Evolutionary conservation across 2,329 filamentous ascomycete genomes (phyloP), one percentile per base, ranked within the genome.

Genomic region (Zymoseptoria pseudotritici): DNA sequence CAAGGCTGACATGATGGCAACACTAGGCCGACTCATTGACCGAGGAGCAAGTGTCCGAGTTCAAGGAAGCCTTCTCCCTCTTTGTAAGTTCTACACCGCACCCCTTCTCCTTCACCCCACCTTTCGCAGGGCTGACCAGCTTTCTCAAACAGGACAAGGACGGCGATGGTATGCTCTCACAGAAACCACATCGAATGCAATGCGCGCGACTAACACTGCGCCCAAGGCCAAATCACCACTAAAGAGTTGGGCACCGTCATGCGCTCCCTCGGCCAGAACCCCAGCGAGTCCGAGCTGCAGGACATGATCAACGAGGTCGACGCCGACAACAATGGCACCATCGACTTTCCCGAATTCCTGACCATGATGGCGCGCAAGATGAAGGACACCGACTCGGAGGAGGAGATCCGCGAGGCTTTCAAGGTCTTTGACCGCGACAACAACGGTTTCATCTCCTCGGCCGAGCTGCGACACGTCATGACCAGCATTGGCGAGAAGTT

Each of bases 11-110:
- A 46, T 51, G 7, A 20, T 50, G 21, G 24, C 26, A 36, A 46
- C 17, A 1, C 51, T 77, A 97, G 93, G 93, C 93, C 78, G 94
- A 99, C 78, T 93, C 93, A 78, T 88, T 99, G 75, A 97, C 94
- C 72, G 94, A 99, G 85, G 94, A 99, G 83, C 94, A 99, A 86
- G 94, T 99, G 77, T 97, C 94, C 77, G 94, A 99, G 83, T 99
- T 97, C 85, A 99, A 97, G 89, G 94, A 99, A 83, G 94, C 94
- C 58, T 99, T 99, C 82, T 99, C 94, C 77, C 90, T 99, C 69
- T 99, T 99, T 80, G 94, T 99, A 88, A 88, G 94, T 87, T 58
- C 49, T 59, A 53, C 55, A 20, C 7, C 20, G 19, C 29, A 62
- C 52, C 51, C 46, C 29, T 21, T 29, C 50, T 46, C 31, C 55